Percentiles rank a stretch among this genome's conserved stretches.
Evolutionary conservation across 768 basidiomycete species (phyloP).

Genomic region (Holtermanniella nyarrowii): DNA sequence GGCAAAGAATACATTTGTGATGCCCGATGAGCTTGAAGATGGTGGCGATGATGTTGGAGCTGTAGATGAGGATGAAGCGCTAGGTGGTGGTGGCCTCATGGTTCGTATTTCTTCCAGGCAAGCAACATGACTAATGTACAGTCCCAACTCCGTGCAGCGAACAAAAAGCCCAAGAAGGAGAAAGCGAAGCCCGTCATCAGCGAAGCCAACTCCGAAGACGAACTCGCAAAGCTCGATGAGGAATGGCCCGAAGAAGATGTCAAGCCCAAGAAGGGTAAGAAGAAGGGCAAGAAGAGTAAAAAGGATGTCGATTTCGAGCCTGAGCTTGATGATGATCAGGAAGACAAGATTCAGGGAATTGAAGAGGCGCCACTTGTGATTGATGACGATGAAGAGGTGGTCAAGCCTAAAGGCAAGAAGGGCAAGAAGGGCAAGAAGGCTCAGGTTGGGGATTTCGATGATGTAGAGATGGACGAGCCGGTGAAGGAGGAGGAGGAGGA

Average conservation of each 20-base stretch:
- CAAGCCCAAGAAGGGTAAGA: conserved; percentile 47
- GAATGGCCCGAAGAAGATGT: conserved; percentile 61
- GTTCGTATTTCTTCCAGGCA: no score
- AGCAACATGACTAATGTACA: neutral
- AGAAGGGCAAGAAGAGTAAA: conserved; percentile 23
- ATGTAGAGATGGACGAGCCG: conserved; percentile 47
- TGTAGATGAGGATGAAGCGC: conserved; percentile 20
- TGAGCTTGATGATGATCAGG: conserved; percentile 22
- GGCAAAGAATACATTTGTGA: conserved; percentile 13
- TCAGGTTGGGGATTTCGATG: conserved; percentile 26
- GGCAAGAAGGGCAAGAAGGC: conserved; percentile 8
- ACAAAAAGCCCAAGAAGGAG: neutral
- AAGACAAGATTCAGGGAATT: conserved; percentile 5
- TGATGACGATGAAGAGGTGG: conserved; percentile 66
- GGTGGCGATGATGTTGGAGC: conserved; percentile 23
- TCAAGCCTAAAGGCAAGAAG: conserved; percentile 39
- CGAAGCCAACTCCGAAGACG: neutral
- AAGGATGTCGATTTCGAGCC: conserved; percentile 13
- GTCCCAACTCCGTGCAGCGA: neutral
- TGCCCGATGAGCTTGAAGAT: conserved; percentile 21
- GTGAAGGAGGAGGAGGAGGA: conserved; percentile 59
- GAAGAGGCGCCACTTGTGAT: conserved; percentile 8
- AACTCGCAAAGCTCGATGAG: conserved; percentile 44
- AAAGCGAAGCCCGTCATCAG: no score
- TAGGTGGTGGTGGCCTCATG: conserved; percentile 36